Percentiles rank a stretch among this genome's conserved stretches.
These are phyloP conservation scores for Knoxdaviesia capensis DNA, from an alignment of 2,329 filamentous ascomycete genomes.

Conservation along the genomic window DNA sequence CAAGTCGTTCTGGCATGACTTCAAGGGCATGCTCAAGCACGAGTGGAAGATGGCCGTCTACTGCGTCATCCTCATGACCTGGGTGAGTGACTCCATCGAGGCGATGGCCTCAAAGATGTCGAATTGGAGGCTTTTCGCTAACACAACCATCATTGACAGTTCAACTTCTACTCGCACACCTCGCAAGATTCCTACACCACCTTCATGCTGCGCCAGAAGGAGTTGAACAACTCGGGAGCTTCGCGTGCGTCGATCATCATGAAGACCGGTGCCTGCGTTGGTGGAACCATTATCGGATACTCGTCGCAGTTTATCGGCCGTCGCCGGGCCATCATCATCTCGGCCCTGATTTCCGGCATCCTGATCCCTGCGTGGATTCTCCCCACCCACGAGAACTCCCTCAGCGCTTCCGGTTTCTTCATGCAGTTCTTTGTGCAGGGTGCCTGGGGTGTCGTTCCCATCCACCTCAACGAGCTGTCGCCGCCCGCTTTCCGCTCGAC, in stretches of 20 bases:
- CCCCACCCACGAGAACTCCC: slow-evolving; percentile 33
- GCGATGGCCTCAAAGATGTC: too few relatives aligned
- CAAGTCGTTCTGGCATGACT: slow-evolving; percentile 46
- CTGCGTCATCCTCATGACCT: slow-evolving; percentile 60
- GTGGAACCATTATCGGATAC: slow-evolving; percentile 55
- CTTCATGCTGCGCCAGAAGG: slow-evolving; percentile 57
- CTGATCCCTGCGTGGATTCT: slow-evolving; percentile 55
- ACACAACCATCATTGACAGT: slow-evolving; percentile 8
- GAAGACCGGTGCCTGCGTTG: slow-evolving; percentile 59
- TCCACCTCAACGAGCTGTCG: slow-evolving; percentile 59
- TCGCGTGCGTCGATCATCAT: slow-evolving; percentile 63
- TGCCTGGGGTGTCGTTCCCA: slow-evolving; percentile 58
- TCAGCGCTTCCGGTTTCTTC: slow-evolving; percentile 51
- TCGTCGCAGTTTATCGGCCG: slow-evolving; percentile 57
- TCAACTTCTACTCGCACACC: slow-evolving; percentile 59
- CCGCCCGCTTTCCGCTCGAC: slow-evolving; percentile 56
- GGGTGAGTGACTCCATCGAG: slow-evolving; percentile 14
- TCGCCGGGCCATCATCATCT: slow-evolving; percentile 42
- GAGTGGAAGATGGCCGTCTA: slow-evolving; percentile 67
- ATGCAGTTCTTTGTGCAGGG: slow-evolving; percentile 64
- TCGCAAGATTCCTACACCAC: slow-evolving; percentile 69
- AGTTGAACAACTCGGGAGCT: slow-evolving; percentile 40
- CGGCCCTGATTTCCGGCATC: slow-evolving; percentile 35
- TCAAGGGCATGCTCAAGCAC: slow-evolving; percentile 41
- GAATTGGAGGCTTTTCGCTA: too few relatives aligned